Base-by-base conservation (phyloP, 1,139 yeast species). In the Lodderomyces oxycetoniae region DNA sequence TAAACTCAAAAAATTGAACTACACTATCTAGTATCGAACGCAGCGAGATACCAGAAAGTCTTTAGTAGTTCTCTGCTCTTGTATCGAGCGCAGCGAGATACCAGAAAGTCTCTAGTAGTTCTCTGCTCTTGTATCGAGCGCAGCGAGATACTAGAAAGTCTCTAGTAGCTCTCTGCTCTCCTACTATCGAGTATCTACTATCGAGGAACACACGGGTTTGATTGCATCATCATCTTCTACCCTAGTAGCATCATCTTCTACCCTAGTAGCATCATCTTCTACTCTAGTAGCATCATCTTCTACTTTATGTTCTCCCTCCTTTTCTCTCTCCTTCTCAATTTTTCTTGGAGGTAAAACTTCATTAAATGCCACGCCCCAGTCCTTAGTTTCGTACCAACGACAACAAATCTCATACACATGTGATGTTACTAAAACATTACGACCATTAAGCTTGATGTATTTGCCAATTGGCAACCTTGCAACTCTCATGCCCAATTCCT, bases 281-380 rank as follows among this genome's bases (percentile, higher is more conserved):
- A 5, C 17, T 26, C 11, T 11, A 16, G 4, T 6, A 11, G 12
- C n/a, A 19, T 20, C 17, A 12, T 28, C 28, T 9, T 17, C 24
- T 12, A 6, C 23, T 9, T 10, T 17, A 16, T 24, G 24, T 6
- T n/a, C 12, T 24, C 28, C 24, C n/a, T 25, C 11, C 15, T n/a
- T 26, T 9, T 23, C 26, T 12, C 10, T 19, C 10, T 10, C 19
- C 4, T 5, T 27, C 3, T 52, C 50, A 28, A 81, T 55, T 59
- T 89, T 91, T 45, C 98, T 69, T 26, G 76, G 77, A 2, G 98
- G 98, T 33, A 91, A 67, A 1, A 86, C 91, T 20, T 72, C 68
- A 53, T 87, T 89, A 53, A 91, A 89, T 0, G 97, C 95, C 35
- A 56, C 61, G 45, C 77, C 84, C 98, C 98, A 91, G 56, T 86